Percentiles rank a stretch among this genome's conserved stretches.
These are phyloP conservation scores for Geranium brycei DNA, from an alignment of 345 rosid genomes.

Conservation along the genomic window DNA sequence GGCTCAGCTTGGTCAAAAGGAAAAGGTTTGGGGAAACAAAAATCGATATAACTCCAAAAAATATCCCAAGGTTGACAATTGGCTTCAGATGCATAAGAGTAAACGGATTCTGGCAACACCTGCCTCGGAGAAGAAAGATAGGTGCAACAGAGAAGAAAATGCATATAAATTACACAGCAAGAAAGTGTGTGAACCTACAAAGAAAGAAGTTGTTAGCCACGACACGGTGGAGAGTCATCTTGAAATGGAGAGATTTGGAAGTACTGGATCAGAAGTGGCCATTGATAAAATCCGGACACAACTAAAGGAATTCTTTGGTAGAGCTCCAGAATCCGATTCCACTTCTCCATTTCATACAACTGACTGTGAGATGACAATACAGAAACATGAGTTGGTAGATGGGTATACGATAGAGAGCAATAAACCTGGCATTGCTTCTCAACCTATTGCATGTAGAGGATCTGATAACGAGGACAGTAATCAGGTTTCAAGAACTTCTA, in stretches of 20 bases:
- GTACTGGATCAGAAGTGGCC: not conserved
- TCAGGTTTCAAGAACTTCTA: conserved; percentile 3
- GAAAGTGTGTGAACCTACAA: conserved; percentile 6
- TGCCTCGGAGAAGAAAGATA: conserved; percentile 15
- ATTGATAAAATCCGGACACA: conserved; percentile 16
- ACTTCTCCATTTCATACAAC: no score
- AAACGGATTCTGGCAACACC: conserved; percentile 27
- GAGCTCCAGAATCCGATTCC: no score
- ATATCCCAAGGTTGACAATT: conserved; percentile 27
- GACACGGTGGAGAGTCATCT: conserved; percentile 12
- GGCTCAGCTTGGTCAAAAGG: conserved; percentile 2
- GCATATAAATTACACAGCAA: not conserved
- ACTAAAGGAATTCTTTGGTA: conserved; percentile 17
- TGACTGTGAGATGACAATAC: no score
- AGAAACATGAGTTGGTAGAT: no score
- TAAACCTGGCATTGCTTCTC: conserved; percentile 9
- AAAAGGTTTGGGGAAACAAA: conserved; percentile 8
- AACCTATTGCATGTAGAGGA: conserved; percentile 12
- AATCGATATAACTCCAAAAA: conserved; percentile 13
- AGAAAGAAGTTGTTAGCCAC: conserved; percentile 9
- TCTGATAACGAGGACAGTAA: conserved; percentile 12
- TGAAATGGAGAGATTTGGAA: conserved; percentile 6
- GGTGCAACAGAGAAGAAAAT: not conserved
- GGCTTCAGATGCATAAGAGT: conserved; percentile 28
- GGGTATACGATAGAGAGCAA: no score